Base-by-base conservation (phyloP, 805 yeast species). In the Saturnispora galanensis region DNA sequence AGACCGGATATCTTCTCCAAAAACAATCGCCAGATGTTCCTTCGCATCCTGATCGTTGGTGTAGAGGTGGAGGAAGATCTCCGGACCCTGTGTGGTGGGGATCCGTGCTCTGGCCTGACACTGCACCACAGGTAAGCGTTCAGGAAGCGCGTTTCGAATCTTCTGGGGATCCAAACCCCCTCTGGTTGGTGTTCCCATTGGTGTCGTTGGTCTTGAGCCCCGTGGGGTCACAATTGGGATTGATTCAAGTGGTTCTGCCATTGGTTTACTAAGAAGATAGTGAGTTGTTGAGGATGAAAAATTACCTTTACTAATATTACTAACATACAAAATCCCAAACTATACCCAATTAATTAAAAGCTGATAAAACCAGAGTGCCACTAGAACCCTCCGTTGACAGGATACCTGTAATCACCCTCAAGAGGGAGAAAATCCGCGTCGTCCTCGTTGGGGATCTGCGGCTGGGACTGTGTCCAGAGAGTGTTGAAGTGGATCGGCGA, bases 1-100 rank as follows among this genome's bases (percentile, higher is more conserved):
- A 2, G 96, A 86, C 52, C 96, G 72, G 43, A 93, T 81, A 52
- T 84, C 83, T 56, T 87, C 95, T 9, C 97, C 97, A 66, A 93
- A 90, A 4, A 93, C 98, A 47, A 93, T 90, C 5, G 98, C 98
- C 56, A 93, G 66, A 64, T 93, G 99, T 64, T 93, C 99, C 61
- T 93, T 93, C 41, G 78, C 70, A 64, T 93, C 99, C 45, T 82
- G 66, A 57, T 87, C 78, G 60, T 93, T 93, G 39, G 83, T 73
- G 64, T 93, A 93, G 31, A 93, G 64, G 65, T 93, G 98, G 45
- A 93, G 68, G 56, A 88, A 93, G 42, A 90, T 88, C 58, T 93
- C 98, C 1, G 94, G 88, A 3, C 97, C 97, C 44, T 80, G 79
- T 1, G 95, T 88, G 3, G 99, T 93, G 41, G 98, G 98, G 45